These are phyloP conservation scores for Candida yuanshanica DNA, from an alignment of 805 yeast genomes.

Conservation along the genomic window DNA sequence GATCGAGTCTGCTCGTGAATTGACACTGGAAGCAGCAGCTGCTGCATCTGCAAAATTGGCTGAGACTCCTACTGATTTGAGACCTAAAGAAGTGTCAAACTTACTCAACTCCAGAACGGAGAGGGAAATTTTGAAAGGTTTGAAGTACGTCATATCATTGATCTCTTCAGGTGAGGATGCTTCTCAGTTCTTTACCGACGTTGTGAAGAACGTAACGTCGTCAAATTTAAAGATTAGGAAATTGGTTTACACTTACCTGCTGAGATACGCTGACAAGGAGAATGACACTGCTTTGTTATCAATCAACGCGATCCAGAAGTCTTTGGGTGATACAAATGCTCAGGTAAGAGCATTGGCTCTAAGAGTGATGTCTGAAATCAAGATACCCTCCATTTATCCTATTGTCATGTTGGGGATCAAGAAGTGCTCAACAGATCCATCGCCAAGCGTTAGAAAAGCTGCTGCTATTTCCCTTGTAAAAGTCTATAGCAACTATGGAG, in stretches of 20 bases:
- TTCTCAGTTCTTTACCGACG: slow-evolving; percentile 65
- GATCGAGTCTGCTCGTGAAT: slow-evolving; percentile 72
- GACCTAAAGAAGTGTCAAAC: slow-evolving; percentile 61
- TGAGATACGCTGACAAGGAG: slow-evolving; percentile 72
- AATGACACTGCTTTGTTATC: slow-evolving; percentile 88
- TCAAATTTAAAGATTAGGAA: slow-evolving; percentile 57
- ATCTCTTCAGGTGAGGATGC: slow-evolving; percentile 35
- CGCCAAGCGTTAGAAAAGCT: slow-evolving; percentile 74
- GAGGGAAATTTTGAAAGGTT: slow-evolving; percentile 54
- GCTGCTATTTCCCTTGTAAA: slow-evolving; percentile 73
- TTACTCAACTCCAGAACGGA: slow-evolving; percentile 65
- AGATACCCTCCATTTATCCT: slow-evolving; percentile 75
- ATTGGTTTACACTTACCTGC: slow-evolving; percentile 69
- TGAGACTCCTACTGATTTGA: slow-evolving; percentile 51
- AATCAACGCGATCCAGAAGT: slow-evolving; percentile 86
- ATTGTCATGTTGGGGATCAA: slow-evolving; percentile 70
- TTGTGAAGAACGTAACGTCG: slow-evolving; percentile 81
- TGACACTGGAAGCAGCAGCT: slow-evolving; percentile 79
- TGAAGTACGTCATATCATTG: slow-evolving; percentile 47
- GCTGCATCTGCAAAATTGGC: slow-evolving; percentile 64
- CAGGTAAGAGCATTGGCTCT: slow-evolving; percentile 67
- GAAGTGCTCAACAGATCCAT: slow-evolving; percentile 60
- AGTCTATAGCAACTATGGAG: slow-evolving; percentile 37
- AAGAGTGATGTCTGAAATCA: slow-evolving; percentile 75
- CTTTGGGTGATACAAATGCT: slow-evolving; percentile 65